These are phyloP conservation scores for Moniliella sp. DNA, from an alignment of 1,284 basidiomycete species.

Conservation along the genomic window DNA sequence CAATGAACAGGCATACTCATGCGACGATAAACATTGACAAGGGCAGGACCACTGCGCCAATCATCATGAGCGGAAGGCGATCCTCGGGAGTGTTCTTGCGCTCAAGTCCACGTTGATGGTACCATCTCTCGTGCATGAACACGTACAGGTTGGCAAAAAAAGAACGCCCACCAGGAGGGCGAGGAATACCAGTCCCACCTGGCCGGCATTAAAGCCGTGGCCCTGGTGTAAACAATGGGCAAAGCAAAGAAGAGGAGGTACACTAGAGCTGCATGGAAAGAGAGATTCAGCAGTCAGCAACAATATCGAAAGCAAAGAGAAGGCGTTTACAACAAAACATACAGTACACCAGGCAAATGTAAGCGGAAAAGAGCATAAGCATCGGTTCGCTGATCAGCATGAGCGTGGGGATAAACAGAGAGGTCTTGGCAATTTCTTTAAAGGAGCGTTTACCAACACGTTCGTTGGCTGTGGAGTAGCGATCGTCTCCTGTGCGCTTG, in stretches of 20 bases:
- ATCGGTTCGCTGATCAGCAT: slow-evolving; percentile 31
- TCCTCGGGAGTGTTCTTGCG: slow-evolving; percentile 9
- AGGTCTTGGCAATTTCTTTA: slow-evolving; percentile 24
- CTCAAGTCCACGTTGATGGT: slow-evolving; percentile 5
- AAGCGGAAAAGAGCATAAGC: slow-evolving; percentile 25
- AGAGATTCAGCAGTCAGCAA: no score
- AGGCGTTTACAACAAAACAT: slow-evolving; percentile 1
- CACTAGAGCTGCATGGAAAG: no score
- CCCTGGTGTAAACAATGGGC: slow-evolving; percentile 26
- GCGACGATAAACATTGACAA: slow-evolving; percentile 16
- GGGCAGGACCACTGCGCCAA: slow-evolving; percentile 23
- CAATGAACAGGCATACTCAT: slow-evolving; percentile 8
- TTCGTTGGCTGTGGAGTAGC: slow-evolving; percentile 28
- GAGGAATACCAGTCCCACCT: slow-evolving; percentile 30
- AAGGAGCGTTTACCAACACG: slow-evolving; percentile 24
- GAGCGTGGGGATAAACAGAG: slow-evolving; percentile 24
- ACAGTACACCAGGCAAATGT: slow-evolving; percentile 48
- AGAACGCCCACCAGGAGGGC: slow-evolving; percentile 16
- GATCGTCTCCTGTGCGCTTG: slow-evolving; percentile 27
- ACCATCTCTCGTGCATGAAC: slow-evolving; percentile 4
- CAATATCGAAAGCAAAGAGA: no score
- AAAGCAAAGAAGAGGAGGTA: slow-evolving; percentile 12
- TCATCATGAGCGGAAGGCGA: not conserved
- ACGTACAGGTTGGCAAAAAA: slow-evolving; percentile 5
- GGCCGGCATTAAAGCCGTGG: slow-evolving; percentile 29